Conservation (phyloP, 2,329 filamentous ascomycete species). For the Byssochlamys sp. region DNA sequence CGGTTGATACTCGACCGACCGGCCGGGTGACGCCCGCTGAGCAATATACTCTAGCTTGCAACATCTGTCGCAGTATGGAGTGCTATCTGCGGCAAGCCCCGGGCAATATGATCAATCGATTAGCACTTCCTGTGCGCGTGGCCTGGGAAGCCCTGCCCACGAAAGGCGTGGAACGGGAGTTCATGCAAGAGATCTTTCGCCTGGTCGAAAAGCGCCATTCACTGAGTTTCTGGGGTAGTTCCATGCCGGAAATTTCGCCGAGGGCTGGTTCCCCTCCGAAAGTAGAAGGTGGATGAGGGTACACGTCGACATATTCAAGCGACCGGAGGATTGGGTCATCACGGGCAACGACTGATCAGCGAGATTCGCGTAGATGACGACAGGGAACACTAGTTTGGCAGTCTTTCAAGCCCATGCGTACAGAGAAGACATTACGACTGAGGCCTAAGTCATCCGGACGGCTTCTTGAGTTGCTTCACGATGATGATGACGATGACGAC, state of each 20-base stretch:
- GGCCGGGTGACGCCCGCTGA: conserved; percentile 20
- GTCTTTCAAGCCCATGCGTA: neutral
- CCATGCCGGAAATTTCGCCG: conserved; percentile 26
- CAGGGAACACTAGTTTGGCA: neutral
- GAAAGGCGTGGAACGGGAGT: conserved; percentile 21
- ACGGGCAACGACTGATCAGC: neutral
- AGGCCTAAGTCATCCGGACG: neutral
- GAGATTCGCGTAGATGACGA: neutral
- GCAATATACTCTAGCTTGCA: conserved; percentile 26
- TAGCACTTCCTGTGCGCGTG: conserved; percentile 28
- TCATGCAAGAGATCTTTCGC: conserved; percentile 23
- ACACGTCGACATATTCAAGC: neutral
- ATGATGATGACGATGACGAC: neutral
- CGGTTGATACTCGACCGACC: conserved; percentile 21
- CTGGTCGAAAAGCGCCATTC: conserved; percentile 27
- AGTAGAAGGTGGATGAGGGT: neutral
- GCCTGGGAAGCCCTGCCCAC: conserved; percentile 29
- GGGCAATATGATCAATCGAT: conserved; percentile 32
- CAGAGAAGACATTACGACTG: neutral
- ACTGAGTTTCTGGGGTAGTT: conserved; percentile 26
- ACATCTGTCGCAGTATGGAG: conserved; percentile 26
- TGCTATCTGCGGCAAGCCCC: conserved; percentile 27
- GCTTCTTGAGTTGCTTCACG: neutral
- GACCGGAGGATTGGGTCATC: neutral
- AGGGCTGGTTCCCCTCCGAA: conserved; percentile 15